These are phyloP conservation scores for Gaertneriomyces sp. DNA, from an alignment of 192 early-diverging fungal genomes.

Conservation along the genomic window DNA sequence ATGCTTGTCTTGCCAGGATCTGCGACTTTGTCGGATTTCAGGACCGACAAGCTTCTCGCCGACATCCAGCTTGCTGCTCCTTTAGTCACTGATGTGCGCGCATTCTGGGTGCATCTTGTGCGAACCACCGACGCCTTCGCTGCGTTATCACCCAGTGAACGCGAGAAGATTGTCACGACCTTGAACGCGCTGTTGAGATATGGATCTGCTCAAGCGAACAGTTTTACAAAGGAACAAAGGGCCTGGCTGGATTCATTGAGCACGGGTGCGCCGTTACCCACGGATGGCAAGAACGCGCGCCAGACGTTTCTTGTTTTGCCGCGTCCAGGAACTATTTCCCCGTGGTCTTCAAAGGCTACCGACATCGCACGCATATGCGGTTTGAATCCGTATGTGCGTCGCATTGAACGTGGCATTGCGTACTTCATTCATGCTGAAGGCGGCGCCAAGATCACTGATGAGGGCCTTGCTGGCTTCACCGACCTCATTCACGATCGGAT, in stretches of 20 bases:
- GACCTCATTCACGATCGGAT: constrained; percentile 83
- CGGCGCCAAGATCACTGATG: constrained; percentile 16
- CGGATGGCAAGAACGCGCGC: constrained; percentile 33
- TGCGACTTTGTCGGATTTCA: constrained; percentile 74
- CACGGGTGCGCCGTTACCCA: constrained; percentile 14
- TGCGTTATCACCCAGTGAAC: constrained; percentile 15
- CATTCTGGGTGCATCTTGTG: constrained; percentile 78
- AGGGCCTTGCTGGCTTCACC: constrained; percentile 39
- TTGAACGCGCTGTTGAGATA: constrained; percentile 38
- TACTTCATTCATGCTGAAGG: constrained; percentile 53
- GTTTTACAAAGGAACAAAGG: constrained; percentile 40
- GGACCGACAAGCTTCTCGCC: constrained; percentile 55
- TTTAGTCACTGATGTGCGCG: constrained; percentile 47
- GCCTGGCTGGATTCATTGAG: constrained; percentile 47
- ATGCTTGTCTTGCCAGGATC: constrained; percentile 89
- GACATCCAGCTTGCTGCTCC: constrained; percentile 57
- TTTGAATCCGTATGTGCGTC: constrained; percentile 61
- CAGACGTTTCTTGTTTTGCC: constrained; percentile 71
- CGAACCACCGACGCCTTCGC: constrained; percentile 40
- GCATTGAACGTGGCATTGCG: constrained; percentile 87
- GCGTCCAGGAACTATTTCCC: constrained; percentile 92
- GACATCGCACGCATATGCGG: constrained; percentile 95
- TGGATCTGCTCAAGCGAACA: constrained; percentile 34
- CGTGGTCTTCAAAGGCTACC: constrained; percentile 99
- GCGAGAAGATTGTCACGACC: constrained; percentile 12